phyloP scores from a whole-genome alignment of 1,284 basidiomycete genomes.

The Rhodotorula mucilaginosa region DNA sequence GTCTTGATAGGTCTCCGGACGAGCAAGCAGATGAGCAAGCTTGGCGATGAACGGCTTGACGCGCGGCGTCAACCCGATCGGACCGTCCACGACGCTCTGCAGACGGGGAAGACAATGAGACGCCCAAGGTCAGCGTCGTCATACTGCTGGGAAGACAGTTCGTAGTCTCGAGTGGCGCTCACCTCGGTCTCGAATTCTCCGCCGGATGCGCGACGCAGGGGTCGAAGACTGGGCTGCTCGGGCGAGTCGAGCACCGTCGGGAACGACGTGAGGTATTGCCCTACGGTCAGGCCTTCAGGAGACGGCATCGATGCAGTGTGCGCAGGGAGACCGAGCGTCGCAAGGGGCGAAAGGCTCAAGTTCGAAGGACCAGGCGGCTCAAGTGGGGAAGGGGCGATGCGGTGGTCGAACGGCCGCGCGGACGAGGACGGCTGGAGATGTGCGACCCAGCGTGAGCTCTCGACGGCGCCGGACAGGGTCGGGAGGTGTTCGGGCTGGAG shows the following conservation, averaged over 20 bases:
- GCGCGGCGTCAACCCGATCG: neutral
- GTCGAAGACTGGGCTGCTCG: neutral
- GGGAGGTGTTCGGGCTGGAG: neutral
- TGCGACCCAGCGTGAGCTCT: neutral
- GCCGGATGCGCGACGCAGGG: neutral
- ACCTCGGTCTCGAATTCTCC: neutral
- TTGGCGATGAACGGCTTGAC: conserved; percentile 37
- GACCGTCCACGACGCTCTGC: conserved; percentile 4
- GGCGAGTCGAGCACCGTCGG: neutral
- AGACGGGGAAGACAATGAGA: too few relatives aligned
- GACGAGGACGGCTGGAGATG: neutral
- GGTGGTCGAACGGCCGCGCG: neutral
- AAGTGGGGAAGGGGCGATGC: too few relatives aligned
- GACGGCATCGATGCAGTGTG: neutral
- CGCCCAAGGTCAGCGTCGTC: neutral
- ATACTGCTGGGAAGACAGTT: too few relatives aligned
- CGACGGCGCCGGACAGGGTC: neutral
- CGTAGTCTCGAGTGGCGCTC: too few relatives aligned
- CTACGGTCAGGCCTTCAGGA: neutral
- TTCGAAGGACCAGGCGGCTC: neutral
- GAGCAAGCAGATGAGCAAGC: conserved; percentile 18
- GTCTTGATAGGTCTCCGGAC: conserved; percentile 23
- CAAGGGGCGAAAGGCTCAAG: neutral
- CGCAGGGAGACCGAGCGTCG: neutral
- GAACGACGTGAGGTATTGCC: neutral